Evolutionary conservation across 176 grass and related monocot genomes (phyloP), one percentile per base, ranked within the genome.

Genomic region (Melocanna baccifera): DNA sequence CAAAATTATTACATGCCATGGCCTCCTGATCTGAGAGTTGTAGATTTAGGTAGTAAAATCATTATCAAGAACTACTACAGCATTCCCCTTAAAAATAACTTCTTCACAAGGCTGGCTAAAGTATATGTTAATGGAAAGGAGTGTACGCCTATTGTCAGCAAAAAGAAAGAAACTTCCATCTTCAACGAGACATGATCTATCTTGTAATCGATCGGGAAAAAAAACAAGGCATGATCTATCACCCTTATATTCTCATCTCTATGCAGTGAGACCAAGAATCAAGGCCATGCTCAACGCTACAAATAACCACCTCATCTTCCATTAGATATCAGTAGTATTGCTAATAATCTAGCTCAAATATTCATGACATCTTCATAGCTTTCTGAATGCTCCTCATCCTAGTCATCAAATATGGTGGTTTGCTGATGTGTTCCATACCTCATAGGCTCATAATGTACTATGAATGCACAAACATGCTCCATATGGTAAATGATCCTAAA

Each of bases 1-100:
- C 46, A 83, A 48, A 18, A n/a, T 79, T 89, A 87, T 79, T 77
- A 84, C 52, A 76, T 87, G 56, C 11, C n/a, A 75, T 12, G 22
- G 16, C 30, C 77, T 75, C 15, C 7, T 63, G 52, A 86, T 84
- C 56, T 69, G 34, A 51, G 40, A 61, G 32, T 51, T 71, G 8
- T 16, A 71, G 63, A 70, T 81, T 36, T 81, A 20, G 63, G n/a
- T 75, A 62, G 8, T 55, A 32, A 81, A 80, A 69, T 67, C 69
- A 76, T 52, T 36, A 76, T 13, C 45, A 62, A 47, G 18, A 67
- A 48, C 15, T 34, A 59, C 23, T 85, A 76, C 12, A 62, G 9
- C 36, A 66, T 47, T 76, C 15, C 32, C 75, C 29, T 23, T 78
- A 3, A 73, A 82, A 69, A 69, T 32, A 65, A 65, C 12, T 42